phyloP scores from a whole-genome alignment of 108 stramenopile species.

The Tribonema minus region DNA sequence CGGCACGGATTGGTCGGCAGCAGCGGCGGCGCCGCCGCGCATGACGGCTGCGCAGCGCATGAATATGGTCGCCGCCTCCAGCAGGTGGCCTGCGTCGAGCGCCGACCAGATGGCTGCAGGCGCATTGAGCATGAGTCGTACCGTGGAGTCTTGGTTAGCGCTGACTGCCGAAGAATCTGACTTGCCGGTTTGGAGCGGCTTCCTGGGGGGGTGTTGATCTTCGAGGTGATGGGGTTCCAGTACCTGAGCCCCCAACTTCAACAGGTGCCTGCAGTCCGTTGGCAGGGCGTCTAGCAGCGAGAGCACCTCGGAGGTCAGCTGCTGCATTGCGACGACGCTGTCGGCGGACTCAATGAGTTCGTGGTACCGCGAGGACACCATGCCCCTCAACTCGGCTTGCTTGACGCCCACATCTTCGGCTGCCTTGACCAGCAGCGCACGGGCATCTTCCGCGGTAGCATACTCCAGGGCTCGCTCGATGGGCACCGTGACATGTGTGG shows the following conservation, averaged over 20 bases:
- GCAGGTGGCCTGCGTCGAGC: conserved; percentile 4
- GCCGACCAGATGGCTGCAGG: conserved; percentile 38
- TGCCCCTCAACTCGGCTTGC: conserved; percentile 51
- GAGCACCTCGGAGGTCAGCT: conserved; percentile 15
- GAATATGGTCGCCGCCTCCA: conserved; percentile 19
- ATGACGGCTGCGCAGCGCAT: conserved; percentile 4
- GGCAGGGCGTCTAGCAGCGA: conserved; percentile 16
- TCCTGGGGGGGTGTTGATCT: background rate
- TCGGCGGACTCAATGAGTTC: conserved; percentile 57
- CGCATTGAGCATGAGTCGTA: conserved; percentile 28
- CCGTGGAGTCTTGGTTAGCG: background rate
- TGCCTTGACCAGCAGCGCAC: background rate
- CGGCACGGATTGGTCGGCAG: too few species aligned
- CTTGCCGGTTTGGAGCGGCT: background rate
- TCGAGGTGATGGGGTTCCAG: background rate
- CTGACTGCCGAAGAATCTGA: background rate
- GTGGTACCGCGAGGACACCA: conserved; percentile 56
- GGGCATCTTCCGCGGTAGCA: conserved; percentile 15
- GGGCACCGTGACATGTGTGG: conserved; percentile 3
- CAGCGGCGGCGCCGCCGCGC: background rate
- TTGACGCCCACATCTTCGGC: conserved; percentile 22
- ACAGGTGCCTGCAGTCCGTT: background rate
- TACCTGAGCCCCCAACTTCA: background rate
- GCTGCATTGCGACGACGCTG: conserved; percentile 47
- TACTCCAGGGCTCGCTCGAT: conserved; percentile 31